phyloP scores from a whole-genome alignment of 2,329 filamentous ascomycete genomes.

The Neospermospora avenae region DNA sequence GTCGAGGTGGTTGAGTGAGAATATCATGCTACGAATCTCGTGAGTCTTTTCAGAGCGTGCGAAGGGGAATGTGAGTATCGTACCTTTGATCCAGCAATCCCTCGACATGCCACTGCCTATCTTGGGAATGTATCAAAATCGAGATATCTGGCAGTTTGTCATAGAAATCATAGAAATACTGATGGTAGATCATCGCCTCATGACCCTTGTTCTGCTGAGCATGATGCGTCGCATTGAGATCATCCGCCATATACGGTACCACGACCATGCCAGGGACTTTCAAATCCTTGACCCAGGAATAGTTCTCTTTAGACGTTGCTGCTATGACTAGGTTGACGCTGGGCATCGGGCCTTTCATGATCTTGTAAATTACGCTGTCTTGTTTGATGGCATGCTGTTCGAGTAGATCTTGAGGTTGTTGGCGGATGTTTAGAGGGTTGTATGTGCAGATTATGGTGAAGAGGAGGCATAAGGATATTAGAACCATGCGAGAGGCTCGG shows the following conservation, averaged over 20 bases:
- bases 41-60: not conserved
- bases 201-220: slow-evolving; percentile 45
- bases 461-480: slow-evolving; percentile 1
- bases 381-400: slow-evolving; percentile 19
- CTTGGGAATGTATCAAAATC: slow-evolving; percentile 41
- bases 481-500: slow-evolving; percentile 15
- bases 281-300: slow-evolving; percentile 20
- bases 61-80: not conserved
- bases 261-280: slow-evolving; percentile 31
- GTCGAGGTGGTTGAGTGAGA: slow-evolving; percentile 25
- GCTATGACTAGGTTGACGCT: slow-evolving; percentile 24
- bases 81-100: slow-evolving; percentile 23
- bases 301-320: slow-evolving; percentile 19
- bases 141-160: slow-evolving; percentile 41
- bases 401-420: slow-evolving; percentile 9
- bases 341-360: slow-evolving; percentile 14
- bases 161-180: slow-evolving; percentile 61
- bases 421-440: slow-evolving; percentile 3
- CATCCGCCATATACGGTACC: slow-evolving; percentile 28
- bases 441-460: slow-evolving; percentile 15
- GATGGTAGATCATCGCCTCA: slow-evolving; percentile 35
- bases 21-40: slow-evolving; percentile 17
- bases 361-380: slow-evolving; percentile 15
- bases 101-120: slow-evolving; percentile 38
- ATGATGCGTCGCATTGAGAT: slow-evolving; percentile 39